Base-by-base conservation (phyloP, 768 basidiomycete genomes). In the Boletus barrowsii region DNA sequence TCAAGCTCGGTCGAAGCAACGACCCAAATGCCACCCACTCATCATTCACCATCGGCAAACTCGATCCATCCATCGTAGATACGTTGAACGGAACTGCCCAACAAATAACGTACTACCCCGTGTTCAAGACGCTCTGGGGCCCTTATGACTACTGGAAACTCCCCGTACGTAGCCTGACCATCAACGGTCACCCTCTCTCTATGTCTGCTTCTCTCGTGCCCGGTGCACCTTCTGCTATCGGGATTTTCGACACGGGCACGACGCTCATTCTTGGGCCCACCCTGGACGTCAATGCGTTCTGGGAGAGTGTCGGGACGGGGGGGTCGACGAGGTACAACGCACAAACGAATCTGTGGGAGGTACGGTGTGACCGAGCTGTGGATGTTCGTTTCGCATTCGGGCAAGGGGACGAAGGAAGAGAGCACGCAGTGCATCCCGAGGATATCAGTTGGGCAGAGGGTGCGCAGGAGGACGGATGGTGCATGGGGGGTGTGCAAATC, bases 181-280 rank as follows among this genome's bases (percentile, higher is more conserved):
- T 83, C 62, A 74, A 82, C 53, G 70, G 71, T 8, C 63, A 66
- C 22, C 43, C 64, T 0, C 70, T 86, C 35, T 49, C 66, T 0
- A 63, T 83, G 17, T 76, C 81, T 3, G 52, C 62, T 15, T 82
- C 83, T 15, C 75, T 75, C 51, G 70, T 82, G 26, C 64, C 59
- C 5, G 74, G 74, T 18, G 72, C 79, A 22, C 45, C 67, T 13
- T 59, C 70, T 2, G 75, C 77, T 0, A 77, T 86, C 46, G 83
- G 79, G 4, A 78, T 88, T 24, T 74, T 86, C 26, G 86, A 87
- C 62, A 83, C 83, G 24, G 84, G 84, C 4, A 83, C 81, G 24
- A 83, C 81, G 5, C 73, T 83, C 49, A 73, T 83, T 24, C 72
- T 83, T 6, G 82, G 80, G 5, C 83, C 83, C 7, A 66, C 75